Evolutionary conservation across 179 eudicot genomes (phyloP).

Genomic region (Beta macrorhiza): DNA sequence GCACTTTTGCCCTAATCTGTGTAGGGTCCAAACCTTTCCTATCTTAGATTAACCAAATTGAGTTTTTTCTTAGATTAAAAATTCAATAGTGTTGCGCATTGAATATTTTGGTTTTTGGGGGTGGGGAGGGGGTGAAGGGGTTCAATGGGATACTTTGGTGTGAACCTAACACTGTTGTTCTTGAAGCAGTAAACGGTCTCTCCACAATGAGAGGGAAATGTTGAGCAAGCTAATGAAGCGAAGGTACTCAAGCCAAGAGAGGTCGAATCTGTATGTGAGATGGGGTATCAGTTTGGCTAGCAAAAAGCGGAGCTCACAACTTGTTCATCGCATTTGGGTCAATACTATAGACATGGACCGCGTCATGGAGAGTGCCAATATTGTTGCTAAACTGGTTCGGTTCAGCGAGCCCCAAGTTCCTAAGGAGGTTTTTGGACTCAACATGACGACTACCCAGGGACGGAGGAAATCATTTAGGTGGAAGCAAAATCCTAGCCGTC

Average conservation of each 20-base stretch:
- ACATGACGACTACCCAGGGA: slow-evolving; percentile 40
- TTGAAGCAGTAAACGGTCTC: slow-evolving; percentile 33
- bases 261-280: slow-evolving; percentile 42
- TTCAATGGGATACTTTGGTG: not conserved
- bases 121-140: not conserved
- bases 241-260: slow-evolving; percentile 52
- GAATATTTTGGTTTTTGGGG: not conserved
- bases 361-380: slow-evolving; percentile 57
- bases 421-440: slow-evolving; percentile 66
- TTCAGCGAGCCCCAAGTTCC: slow-evolving; percentile 45
- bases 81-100: too few species aligned
- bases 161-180: slow-evolving; percentile 5
- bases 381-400: slow-evolving; percentile 62
- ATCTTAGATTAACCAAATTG: too few species aligned
- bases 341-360: slow-evolving; percentile 53
- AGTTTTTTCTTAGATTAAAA: too few species aligned
- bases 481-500: slow-evolving; percentile 14
- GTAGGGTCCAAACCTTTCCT: too few species aligned
- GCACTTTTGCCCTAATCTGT: too few species aligned
- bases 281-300: slow-evolving; percentile 65
- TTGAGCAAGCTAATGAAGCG: slow-evolving; percentile 52
- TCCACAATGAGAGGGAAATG: slow-evolving; percentile 50
- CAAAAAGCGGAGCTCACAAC: slow-evolving; percentile 59
- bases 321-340: slow-evolving; percentile 54
- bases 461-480: slow-evolving; percentile 37